Percentiles rank a stretch among this genome's conserved stretches.
phyloP scores from a whole-genome alignment of 495 filamentous ascomycete species.

The Hypoxylon fragiforme region DNA sequence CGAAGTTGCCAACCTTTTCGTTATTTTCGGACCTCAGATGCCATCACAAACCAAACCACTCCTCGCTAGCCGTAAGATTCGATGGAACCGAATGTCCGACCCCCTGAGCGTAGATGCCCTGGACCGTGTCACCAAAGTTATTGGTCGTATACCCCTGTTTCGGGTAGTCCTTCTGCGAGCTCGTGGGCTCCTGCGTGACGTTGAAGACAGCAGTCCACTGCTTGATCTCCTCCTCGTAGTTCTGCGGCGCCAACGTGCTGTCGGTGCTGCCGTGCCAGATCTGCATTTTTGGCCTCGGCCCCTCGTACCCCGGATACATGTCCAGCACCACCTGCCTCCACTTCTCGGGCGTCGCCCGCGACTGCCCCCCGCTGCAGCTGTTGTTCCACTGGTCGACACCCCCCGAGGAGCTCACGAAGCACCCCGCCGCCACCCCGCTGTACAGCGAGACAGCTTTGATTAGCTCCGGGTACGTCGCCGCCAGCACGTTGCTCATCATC shows the following conservation, averaged over 20 bases:
- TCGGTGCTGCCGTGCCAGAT: slow-evolving; percentile 56
- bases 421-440: slow-evolving; percentile 62
- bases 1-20: no score
- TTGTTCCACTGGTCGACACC: slow-evolving; percentile 50
- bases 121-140: slow-evolving; percentile 43
- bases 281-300: slow-evolving; percentile 59
- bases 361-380: slow-evolving; percentile 46
- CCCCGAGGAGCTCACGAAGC: slow-evolving; percentile 48
- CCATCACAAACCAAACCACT: slow-evolving; percentile 44
- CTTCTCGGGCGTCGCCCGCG: slow-evolving; percentile 43
- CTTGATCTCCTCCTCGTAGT: slow-evolving; percentile 55
- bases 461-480: slow-evolving; percentile 60
- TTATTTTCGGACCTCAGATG: no score
- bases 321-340: slow-evolving; percentile 50
- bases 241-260: slow-evolving; percentile 48
- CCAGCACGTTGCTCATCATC: slow-evolving; percentile 58
- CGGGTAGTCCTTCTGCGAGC: slow-evolving; percentile 39
- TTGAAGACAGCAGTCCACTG: slow-evolving; percentile 57
- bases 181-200: slow-evolving; percentile 37
- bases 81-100: slow-evolving; percentile 45
- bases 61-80: slow-evolving; percentile 43
- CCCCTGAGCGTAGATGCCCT: slow-evolving; percentile 46
- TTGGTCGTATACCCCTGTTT: slow-evolving; percentile 43
- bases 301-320: slow-evolving; percentile 53
- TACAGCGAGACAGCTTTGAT: slow-evolving; percentile 59